A percentile compares a stretch with the other conserved stretches of the same genome.
Evolutionary conservation across 106 monocot species (phyloP).

Genomic region (Dendrobium officinale): DNA sequence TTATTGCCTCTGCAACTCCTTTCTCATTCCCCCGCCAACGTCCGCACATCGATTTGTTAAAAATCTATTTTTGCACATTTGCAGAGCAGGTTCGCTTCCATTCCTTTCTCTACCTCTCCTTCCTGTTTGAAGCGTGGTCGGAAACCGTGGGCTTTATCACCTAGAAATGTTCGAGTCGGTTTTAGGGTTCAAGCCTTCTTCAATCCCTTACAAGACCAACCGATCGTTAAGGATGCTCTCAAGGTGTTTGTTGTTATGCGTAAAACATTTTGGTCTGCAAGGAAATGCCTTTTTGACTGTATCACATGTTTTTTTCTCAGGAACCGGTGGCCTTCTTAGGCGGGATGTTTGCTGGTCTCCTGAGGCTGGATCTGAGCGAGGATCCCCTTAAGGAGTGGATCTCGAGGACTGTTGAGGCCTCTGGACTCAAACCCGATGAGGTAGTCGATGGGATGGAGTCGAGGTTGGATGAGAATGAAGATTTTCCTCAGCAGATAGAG

Average conservation of each 20-base stretch:
- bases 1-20: background rate
- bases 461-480: constrained; percentile 23
- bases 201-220: constrained; percentile 66
- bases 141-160: background rate
- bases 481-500: constrained; percentile 67
- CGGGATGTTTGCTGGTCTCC: constrained; percentile 78
- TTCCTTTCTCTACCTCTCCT: background rate
- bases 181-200: constrained; percentile 31
- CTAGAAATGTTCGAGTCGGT: constrained; percentile 5
- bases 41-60: background rate
- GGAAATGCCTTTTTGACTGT: background rate
- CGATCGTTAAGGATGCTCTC: constrained; percentile 64
- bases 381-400: constrained; percentile 92
- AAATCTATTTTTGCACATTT: constrained; percentile 1
- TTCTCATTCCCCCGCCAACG: background rate
- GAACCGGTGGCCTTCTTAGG: constrained; percentile 90
- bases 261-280: background rate
- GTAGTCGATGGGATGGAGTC: constrained; percentile 17
- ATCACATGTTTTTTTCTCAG: constrained; percentile 19
- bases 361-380: constrained; percentile 90
- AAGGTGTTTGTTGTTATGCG: constrained; percentile 36
- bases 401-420: constrained; percentile 51
- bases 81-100: constrained; percentile 9
- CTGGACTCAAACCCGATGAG: constrained; percentile 44
- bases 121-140: background rate